These are phyloP conservation scores for Syzygium grande DNA, from an alignment of 345 rosid species.

Conservation along the genomic window DNA sequence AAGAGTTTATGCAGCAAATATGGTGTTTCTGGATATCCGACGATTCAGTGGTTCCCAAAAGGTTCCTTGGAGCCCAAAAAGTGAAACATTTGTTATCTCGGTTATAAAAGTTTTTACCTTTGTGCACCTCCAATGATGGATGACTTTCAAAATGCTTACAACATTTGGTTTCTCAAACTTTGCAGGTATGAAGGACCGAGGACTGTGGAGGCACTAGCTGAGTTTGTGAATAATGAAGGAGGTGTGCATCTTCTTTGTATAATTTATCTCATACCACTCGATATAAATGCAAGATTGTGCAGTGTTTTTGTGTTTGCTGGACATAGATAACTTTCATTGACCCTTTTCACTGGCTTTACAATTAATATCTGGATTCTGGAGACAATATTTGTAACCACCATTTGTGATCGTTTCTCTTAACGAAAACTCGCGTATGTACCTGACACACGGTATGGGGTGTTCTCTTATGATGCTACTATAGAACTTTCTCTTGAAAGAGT, in stretches of 20 bases:
- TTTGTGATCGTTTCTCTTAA: background rate
- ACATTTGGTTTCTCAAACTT: background rate
- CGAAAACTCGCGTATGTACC: background rate
- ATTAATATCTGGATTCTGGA: background rate
- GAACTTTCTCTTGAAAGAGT: background rate
- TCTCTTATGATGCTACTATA: background rate
- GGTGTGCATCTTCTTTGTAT: constrained; percentile 16
- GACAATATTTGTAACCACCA: background rate
- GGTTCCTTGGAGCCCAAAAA: constrained; percentile 91
- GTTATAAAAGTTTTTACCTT: background rate
- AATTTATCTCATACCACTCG: background rate
- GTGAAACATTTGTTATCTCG: constrained; percentile 32
- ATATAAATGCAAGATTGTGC: background rate
- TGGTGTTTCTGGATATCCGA: constrained; percentile 96
- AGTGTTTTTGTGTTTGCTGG: background rate
- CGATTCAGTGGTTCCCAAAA: constrained; percentile 92
- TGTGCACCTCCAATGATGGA: background rate
- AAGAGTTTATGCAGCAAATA: constrained; percentile 78
- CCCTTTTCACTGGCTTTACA: background rate
- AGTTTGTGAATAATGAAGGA: constrained; percentile 90
- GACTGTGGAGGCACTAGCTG: constrained; percentile 72
- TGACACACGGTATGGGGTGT: background rate
- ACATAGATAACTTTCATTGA: background rate
- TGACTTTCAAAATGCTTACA: background rate
- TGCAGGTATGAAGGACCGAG: constrained; percentile 89